Percentiles rank a stretch among this genome's conserved stretches.
Evolutionary conservation across 371 early-diverging fungal species (phyloP).

Genomic region (Chytridium lagenaria): DNA sequence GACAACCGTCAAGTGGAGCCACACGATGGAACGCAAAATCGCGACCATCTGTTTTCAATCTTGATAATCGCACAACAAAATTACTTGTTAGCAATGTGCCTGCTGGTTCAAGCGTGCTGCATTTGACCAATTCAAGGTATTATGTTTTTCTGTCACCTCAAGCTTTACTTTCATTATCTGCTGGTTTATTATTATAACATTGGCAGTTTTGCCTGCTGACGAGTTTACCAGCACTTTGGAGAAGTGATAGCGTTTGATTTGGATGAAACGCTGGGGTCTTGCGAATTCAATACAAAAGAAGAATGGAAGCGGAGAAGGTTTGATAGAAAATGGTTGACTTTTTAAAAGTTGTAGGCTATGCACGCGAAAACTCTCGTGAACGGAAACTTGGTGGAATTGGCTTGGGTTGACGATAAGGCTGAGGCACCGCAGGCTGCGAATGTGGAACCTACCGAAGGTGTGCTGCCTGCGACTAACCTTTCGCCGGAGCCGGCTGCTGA

Average conservation of each 20-base stretch:
- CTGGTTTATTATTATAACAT: background rate
- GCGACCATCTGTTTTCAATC: slow-evolving; percentile 39
- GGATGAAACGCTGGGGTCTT: slow-evolving; percentile 47
- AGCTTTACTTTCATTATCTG: background rate
- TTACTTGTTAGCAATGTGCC: slow-evolving; percentile 63
- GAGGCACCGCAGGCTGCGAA: too few species aligned
- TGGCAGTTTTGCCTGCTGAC: background rate
- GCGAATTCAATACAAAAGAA: slow-evolving; percentile 55
- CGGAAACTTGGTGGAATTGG: slow-evolving; percentile 17
- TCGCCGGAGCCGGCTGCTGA: slow-evolving; percentile 9
- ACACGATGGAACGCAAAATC: too few species aligned
- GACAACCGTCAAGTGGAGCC: too few species aligned
- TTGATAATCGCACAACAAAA: slow-evolving; percentile 77
- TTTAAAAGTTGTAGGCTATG: background rate
- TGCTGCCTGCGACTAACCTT: background rate
- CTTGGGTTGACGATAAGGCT: background rate
- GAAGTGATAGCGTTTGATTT: slow-evolving; percentile 47
- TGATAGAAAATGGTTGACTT: background rate
- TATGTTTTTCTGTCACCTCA: too few species aligned
- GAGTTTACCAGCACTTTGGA: slow-evolving; percentile 50
- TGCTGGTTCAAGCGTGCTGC: slow-evolving; percentile 53
- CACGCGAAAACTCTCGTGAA: slow-evolving; percentile 11
- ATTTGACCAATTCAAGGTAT: slow-evolving; percentile 64
- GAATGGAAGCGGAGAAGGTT: slow-evolving; percentile 59
- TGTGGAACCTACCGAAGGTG: too few species aligned